A percentile compares a stretch with the other conserved stretches of the same genome.
Evolutionary conservation across 139 green algal genomes (phyloP).

Genomic region (Trebouxia sp.): DNA sequence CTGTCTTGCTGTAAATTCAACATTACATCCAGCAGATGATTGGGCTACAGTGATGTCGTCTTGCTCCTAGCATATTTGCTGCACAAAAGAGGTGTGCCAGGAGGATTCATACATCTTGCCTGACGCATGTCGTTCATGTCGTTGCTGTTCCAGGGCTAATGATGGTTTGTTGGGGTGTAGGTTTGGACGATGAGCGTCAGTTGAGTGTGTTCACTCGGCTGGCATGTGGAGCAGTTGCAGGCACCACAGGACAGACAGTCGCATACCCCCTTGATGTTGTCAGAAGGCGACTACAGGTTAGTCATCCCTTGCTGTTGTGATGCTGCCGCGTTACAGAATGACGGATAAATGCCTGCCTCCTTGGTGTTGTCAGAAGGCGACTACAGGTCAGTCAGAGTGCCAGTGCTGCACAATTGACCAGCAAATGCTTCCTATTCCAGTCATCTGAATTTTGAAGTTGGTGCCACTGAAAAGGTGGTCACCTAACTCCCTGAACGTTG

Average conservation of each 20-base stretch:
- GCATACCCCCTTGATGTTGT: constrained; percentile 98
- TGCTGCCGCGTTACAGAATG: too few species aligned
- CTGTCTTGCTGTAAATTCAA: too few species aligned
- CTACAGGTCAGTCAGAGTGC: constrained; percentile 90
- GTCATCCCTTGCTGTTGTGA: neutral
- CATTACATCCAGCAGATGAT: too few species aligned
- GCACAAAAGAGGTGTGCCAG: too few species aligned
- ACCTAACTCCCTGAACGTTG: constrained; percentile 98
- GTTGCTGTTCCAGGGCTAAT: neutral
- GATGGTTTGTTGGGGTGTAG: constrained; percentile 30
- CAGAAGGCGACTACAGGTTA: constrained; percentile 89
- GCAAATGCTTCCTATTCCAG: too few species aligned
- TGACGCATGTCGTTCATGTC: constrained; percentile 1
- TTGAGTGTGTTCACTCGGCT: constrained; percentile 81
- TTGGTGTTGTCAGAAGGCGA: constrained; percentile 92
- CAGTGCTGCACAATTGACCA: too few species aligned
- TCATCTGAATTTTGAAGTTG: too few species aligned
- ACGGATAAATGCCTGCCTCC: constrained; percentile 97
- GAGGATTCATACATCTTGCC: too few species aligned
- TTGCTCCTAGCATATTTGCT: too few species aligned
- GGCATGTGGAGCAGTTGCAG: constrained; percentile 88
- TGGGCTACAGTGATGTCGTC: too few species aligned
- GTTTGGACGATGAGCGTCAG: constrained; percentile 76
- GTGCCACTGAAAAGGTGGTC: constrained; percentile 93
- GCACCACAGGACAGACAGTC: constrained; percentile 93